Conservation (phyloP, 2,329 filamentous ascomycete genomes). For the Aureobasidium sp. region DNA sequence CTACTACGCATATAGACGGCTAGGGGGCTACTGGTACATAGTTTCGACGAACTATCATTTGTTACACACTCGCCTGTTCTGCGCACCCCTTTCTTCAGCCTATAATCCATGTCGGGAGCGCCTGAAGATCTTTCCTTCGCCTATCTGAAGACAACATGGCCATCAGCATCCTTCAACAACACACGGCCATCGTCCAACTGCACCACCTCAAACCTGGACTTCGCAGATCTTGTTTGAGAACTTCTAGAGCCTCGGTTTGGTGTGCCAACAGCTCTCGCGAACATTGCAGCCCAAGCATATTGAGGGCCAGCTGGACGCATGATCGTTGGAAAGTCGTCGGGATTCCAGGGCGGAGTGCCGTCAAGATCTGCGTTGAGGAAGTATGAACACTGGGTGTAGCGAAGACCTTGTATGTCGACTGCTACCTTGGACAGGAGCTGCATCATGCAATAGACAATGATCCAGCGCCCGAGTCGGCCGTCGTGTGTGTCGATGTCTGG, state of each 20-base stretch:
- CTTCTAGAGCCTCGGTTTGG: background rate
- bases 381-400: conserved; percentile 34
- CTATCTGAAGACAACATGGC: conserved; percentile 2
- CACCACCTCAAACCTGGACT: background rate
- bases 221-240: background rate
- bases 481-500: conserved; percentile 32
- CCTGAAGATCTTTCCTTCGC: too few relatives aligned
- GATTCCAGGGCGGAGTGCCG: conserved; percentile 23
- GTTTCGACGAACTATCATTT: too few relatives aligned
- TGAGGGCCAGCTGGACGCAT: background rate
- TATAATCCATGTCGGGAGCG: too few relatives aligned
- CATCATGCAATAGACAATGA: conserved; percentile 37
- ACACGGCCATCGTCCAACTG: background rate
- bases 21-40: too few relatives aligned
- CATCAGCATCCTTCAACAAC: conserved; percentile 3
- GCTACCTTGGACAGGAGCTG: conserved; percentile 38
- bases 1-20: background rate
- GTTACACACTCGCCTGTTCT: too few relatives aligned
- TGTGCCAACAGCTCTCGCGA: background rate
- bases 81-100: too few relatives aligned
- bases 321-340: background rate
- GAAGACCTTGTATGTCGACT: conserved; percentile 35
- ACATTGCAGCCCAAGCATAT: conserved; percentile 10
- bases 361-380: conserved; percentile 32
- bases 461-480: conserved; percentile 39